Evolutionary conservation across 257 asterid genomes (phyloP).

Genomic region (Ballota nigra): DNA sequence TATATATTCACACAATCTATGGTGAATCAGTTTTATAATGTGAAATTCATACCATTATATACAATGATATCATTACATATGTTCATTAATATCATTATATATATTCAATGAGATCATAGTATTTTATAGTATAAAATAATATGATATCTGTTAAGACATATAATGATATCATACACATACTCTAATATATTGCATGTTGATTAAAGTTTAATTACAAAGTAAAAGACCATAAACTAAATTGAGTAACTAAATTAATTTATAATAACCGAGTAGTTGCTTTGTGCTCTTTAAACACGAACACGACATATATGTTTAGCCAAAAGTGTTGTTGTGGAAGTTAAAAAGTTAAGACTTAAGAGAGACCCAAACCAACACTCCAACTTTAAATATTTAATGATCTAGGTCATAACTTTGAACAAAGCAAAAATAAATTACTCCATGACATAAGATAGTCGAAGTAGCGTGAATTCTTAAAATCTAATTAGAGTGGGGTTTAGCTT

Average conservation of each 20-base stretch:
- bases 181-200: not conserved
- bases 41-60: no score
- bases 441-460: not conserved
- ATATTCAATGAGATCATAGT: no score
- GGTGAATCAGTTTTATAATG: no score
- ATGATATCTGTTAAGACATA: no score
- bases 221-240: not conserved
- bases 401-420: not conserved
- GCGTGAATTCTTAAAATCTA: conserved; percentile 20
- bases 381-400: not conserved
- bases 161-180: no score
- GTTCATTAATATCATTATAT: no score
- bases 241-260: not conserved
- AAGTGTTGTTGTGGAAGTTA: not conserved
- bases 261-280: not conserved
- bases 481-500: conserved; percentile 26
- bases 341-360: not conserved
- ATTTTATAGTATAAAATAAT: no score
- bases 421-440: not conserved
- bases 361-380: not conserved
- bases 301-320: no score
- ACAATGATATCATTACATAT: no score
- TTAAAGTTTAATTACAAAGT: no score
- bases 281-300: not conserved
- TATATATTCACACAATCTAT: no score